Percentiles rank a stretch among this genome's conserved stretches.
phyloP scores from a whole-genome alignment of 768 basidiomycete species.

The Tylopilus intermedius region DNA sequence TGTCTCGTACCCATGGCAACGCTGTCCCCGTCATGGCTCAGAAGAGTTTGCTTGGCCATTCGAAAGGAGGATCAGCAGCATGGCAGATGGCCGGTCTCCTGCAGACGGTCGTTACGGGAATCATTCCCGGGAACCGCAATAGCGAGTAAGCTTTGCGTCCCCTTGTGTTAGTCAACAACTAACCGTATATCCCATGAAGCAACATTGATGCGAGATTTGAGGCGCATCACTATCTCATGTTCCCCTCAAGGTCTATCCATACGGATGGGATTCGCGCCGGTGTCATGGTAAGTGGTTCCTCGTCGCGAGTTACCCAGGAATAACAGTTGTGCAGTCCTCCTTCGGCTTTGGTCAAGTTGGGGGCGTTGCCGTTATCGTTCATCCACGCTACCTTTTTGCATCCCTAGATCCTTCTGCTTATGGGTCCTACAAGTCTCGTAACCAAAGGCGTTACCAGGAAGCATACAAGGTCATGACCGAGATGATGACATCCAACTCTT shows the following conservation, averaged over 20 bases:
- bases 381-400: slow-evolving; percentile 89
- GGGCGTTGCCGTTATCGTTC: slow-evolving; percentile 80
- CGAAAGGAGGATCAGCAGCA: slow-evolving; percentile 98
- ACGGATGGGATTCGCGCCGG: slow-evolving; percentile 90
- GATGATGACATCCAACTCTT: slow-evolving; percentile 90
- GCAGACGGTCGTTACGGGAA: slow-evolving; percentile 78
- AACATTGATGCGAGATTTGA: slow-evolving; percentile 93
- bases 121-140: slow-evolving; percentile 93
- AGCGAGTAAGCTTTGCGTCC: slow-evolving; percentile 67
- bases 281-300: slow-evolving; percentile 60
- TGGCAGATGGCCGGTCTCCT: slow-evolving; percentile 94
- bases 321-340: slow-evolving; percentile 54
- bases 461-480: slow-evolving; percentile 91
- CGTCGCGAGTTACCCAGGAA: not conserved
- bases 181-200: slow-evolving; percentile 34
- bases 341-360: slow-evolving; percentile 99
- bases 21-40: slow-evolving; percentile 97
- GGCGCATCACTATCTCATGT: slow-evolving; percentile 86
- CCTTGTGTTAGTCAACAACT: not conserved
- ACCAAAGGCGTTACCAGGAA: slow-evolving; percentile 58
- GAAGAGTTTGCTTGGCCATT: slow-evolving; percentile 94
- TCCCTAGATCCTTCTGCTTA: slow-evolving; percentile 75
- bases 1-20: slow-evolving; percentile 88
- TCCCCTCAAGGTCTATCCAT: slow-evolving; percentile 94
- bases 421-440: slow-evolving; percentile 67